Percentiles rank a stretch among this genome's conserved stretches.
Conservation (phyloP, 257 asterid genomes). For the Rhazya stricta region DNA sequence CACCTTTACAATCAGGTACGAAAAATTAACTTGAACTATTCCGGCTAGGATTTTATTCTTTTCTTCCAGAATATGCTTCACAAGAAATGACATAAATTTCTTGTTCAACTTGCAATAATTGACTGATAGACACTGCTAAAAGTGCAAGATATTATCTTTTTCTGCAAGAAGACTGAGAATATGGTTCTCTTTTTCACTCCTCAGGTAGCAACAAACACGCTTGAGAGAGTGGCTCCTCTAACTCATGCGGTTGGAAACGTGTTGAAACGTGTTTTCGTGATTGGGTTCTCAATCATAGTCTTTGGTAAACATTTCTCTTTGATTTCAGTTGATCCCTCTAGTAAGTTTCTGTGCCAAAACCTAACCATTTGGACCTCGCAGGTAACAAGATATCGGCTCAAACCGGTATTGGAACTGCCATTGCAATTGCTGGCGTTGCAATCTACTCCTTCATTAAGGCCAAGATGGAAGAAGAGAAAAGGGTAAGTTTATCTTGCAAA, state of each 20-base stretch:
- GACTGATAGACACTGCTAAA: background rate
- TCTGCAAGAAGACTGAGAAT: background rate
- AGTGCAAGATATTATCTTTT: background rate
- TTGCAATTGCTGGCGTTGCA: constrained; percentile 98
- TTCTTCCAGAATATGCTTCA: background rate
- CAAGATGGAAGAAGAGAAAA: constrained; percentile 94
- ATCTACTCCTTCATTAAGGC: constrained; percentile 92
- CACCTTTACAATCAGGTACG: constrained; percentile 97
- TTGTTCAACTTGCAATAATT: background rate
- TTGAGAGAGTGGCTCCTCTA: constrained; percentile 98
- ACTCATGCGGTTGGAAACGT: constrained; percentile 99
- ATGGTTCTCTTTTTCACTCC: constrained; percentile 8
- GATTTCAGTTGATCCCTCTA: background rate
- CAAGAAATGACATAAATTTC: background rate
- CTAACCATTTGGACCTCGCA: constrained; percentile 24
- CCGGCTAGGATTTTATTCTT: background rate
- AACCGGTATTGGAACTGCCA: constrained; percentile 87
- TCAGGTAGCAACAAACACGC: constrained; percentile 97
- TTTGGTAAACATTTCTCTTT: constrained; percentile 50
- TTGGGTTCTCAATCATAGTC: constrained; percentile 86
- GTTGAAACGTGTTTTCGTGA: constrained; percentile 96
- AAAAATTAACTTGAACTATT: background rate
- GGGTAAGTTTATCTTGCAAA: constrained; percentile 44
- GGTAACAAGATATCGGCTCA: constrained; percentile 91
- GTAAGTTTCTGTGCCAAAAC: constrained; percentile 9